A percentile compares a stretch with the other conserved stretches of the same genome.
Evolutionary conservation across 257 asterid genomes (phyloP).

Genomic region (Agastache rugosa): DNA sequence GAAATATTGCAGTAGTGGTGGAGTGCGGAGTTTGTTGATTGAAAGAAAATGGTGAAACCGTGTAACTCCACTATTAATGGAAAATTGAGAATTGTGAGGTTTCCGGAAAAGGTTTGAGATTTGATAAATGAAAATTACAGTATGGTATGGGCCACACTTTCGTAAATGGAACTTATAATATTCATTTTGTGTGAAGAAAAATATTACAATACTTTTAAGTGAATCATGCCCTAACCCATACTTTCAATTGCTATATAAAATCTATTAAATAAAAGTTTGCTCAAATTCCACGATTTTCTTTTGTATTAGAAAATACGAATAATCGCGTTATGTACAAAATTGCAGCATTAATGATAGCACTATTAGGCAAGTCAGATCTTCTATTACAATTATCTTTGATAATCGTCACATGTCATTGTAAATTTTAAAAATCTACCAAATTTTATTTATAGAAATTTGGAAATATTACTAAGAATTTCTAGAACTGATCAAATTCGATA

Average conservation of each 20-base stretch:
- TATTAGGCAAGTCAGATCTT: too few species aligned
- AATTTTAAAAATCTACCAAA: too few species aligned
- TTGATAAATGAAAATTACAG: background rate
- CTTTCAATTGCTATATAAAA: background rate
- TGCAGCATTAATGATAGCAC: too few species aligned
- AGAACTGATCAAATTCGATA: too few species aligned
- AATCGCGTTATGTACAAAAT: background rate
- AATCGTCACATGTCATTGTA: too few species aligned
- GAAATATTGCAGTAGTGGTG: background rate
- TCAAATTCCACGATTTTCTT: background rate
- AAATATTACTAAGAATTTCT: too few species aligned
- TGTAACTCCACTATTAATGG: background rate
- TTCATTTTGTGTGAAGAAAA: background rate
- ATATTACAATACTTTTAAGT: background rate
- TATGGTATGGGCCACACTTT: conserved; percentile 2
- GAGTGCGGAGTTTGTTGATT: background rate
- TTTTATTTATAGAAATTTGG: too few species aligned
- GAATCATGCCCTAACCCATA: conserved; percentile 4
- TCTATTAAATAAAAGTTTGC: background rate
- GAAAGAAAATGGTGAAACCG: too few species aligned
- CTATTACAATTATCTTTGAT: too few species aligned
- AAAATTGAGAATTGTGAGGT: background rate
- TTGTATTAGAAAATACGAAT: background rate
- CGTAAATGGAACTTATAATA: background rate
- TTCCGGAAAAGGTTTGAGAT: background rate